Evolutionary conservation across 208 protist species (phyloP).

Genomic region (Trypanosoma brucei): DNA sequence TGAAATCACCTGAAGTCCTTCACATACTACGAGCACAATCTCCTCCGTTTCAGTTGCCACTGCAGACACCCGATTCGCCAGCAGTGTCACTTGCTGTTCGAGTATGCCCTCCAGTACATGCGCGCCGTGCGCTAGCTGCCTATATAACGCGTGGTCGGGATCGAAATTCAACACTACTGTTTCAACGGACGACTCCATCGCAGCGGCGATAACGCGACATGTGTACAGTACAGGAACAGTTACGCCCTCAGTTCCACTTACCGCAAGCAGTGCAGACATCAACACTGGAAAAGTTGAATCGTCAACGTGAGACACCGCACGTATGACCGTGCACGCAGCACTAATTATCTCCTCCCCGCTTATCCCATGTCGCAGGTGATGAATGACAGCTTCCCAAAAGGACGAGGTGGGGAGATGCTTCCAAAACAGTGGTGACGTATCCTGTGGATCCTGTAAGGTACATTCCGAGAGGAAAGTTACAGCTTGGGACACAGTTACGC

Average conservation of each 20-base stretch:
- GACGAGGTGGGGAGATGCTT: slow-evolving; percentile 31
- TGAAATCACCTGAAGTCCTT: slow-evolving; percentile 60
- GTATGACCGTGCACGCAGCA: slow-evolving; percentile 44
- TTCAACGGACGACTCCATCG: slow-evolving; percentile 56
- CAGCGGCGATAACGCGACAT: slow-evolving; percentile 41
- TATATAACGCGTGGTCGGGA: slow-evolving; percentile 35
- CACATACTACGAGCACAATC: slow-evolving; percentile 42
- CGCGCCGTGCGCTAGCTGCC: slow-evolving; percentile 36
- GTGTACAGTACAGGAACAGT: slow-evolving; percentile 10
- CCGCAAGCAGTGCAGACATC: slow-evolving; percentile 26
- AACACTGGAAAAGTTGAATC: slow-evolving; percentile 37
- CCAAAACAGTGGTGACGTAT: slow-evolving; percentile 54
- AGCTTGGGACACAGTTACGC: slow-evolving; percentile 24
- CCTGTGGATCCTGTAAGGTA: slow-evolving; percentile 44
- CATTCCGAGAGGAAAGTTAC: slow-evolving; percentile 48
- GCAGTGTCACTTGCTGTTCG: background rate
- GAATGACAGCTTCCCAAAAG: slow-evolving; percentile 42
- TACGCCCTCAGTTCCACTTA: slow-evolving; percentile 11
- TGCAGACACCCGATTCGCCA: no score
- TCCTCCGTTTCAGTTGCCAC: slow-evolving; percentile 8
- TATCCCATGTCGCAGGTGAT: slow-evolving; percentile 14
- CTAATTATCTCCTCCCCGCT: slow-evolving; percentile 14
- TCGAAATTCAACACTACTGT: slow-evolving; percentile 39
- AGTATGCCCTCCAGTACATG: slow-evolving; percentile 38
- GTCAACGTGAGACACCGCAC: slow-evolving; percentile 48